A percentile compares a stretch with the other conserved stretches of the same genome.
phyloP scores from a whole-genome alignment of 352 stramenopile species.

The Globisporangium uncinulatum region DNA sequence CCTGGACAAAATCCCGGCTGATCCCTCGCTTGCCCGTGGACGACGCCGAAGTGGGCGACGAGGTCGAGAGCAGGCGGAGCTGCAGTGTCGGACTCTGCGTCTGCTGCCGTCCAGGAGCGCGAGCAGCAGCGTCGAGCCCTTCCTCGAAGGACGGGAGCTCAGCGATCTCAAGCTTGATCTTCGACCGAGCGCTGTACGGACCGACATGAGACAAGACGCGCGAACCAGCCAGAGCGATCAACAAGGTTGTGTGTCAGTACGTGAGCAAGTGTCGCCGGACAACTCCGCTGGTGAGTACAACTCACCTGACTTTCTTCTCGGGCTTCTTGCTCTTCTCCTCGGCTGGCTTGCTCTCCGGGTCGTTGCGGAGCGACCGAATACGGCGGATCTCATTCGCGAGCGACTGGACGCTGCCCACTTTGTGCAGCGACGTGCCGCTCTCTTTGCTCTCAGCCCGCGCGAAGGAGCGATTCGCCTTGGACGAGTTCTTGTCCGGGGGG shows the following conservation, averaged over 20 bases:
- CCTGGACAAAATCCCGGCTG: constrained; percentile 62
- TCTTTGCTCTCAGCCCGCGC: constrained; percentile 38
- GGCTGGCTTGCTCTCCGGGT: constrained; percentile 16
- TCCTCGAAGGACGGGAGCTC: constrained; percentile 32
- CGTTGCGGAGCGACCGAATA: constrained; percentile 53
- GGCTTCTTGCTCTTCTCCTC: constrained; percentile 34
- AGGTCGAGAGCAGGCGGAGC: constrained; percentile 23
- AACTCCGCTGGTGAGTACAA: neutral
- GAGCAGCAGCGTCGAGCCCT: constrained; percentile 6
- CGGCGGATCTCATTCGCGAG: constrained; percentile 75
- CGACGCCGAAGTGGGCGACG: constrained; percentile 24
- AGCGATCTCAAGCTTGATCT: constrained; percentile 73
- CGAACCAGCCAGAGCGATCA: constrained; percentile 1
- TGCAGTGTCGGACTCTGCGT: constrained; percentile 43
- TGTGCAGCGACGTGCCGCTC: constrained; percentile 37
- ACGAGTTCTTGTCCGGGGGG: constrained; percentile 31
- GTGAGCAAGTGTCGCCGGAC: neutral
- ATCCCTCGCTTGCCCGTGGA: constrained; percentile 65
- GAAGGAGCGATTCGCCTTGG: constrained; percentile 8
- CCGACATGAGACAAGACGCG: constrained; percentile 1
- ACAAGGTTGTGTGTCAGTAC: neutral
- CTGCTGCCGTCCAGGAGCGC: constrained; percentile 23
- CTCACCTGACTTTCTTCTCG: constrained; percentile 48
- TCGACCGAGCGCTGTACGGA: constrained; percentile 28
- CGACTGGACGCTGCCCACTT: constrained; percentile 73